These are phyloP conservation scores for Penicillium soppii DNA, from an alignment of 495 filamentous ascomycete genomes.

Conservation along the genomic window DNA sequence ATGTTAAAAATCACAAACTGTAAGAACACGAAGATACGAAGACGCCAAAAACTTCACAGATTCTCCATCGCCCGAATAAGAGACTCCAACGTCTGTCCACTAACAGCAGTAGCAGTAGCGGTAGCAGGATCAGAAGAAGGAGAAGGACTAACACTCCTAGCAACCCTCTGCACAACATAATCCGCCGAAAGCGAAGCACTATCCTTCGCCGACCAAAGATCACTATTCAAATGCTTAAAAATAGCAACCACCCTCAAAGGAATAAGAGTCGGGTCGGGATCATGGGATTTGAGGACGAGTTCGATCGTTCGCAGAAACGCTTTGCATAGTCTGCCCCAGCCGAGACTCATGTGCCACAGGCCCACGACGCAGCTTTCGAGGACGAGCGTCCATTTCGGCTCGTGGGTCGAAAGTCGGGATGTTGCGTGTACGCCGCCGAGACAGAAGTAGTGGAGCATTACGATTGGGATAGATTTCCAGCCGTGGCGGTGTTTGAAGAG, in stretches of 20 bases:
- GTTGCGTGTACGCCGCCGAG: conserved; percentile 22
- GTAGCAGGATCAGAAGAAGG: too few species aligned
- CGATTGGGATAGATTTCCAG: conserved; percentile 28
- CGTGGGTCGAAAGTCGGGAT: conserved; percentile 10
- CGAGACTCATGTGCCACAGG: conserved; percentile 29
- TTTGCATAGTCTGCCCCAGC: conserved; percentile 27
- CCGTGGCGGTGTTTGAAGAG: conserved; percentile 23
- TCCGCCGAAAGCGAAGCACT: conserved; percentile 21
- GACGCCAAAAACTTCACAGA: background rate
- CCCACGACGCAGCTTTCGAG: conserved; percentile 26
- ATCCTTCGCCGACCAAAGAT: conserved; percentile 21
- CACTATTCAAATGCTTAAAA: conserved; percentile 14
- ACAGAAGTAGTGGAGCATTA: conserved; percentile 31
- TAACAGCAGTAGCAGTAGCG: background rate
- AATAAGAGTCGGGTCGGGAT: conserved; percentile 12
- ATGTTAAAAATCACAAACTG: too few species aligned
- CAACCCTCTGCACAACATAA: conserved; percentile 22
- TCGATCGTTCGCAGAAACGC: conserved; percentile 29
- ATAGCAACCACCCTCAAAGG: conserved; percentile 19
- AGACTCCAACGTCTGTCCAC: background rate
- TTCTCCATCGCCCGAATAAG: conserved; percentile 3
- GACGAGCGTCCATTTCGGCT: conserved; percentile 25
- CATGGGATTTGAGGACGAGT: conserved; percentile 15
- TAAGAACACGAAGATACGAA: too few species aligned
- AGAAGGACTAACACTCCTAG: background rate